Percentiles rank a stretch among this genome's conserved stretches.
These are phyloP conservation scores for Micractinium conductrix DNA, from an alignment of 139 green algal species.

Conservation along the genomic window DNA sequence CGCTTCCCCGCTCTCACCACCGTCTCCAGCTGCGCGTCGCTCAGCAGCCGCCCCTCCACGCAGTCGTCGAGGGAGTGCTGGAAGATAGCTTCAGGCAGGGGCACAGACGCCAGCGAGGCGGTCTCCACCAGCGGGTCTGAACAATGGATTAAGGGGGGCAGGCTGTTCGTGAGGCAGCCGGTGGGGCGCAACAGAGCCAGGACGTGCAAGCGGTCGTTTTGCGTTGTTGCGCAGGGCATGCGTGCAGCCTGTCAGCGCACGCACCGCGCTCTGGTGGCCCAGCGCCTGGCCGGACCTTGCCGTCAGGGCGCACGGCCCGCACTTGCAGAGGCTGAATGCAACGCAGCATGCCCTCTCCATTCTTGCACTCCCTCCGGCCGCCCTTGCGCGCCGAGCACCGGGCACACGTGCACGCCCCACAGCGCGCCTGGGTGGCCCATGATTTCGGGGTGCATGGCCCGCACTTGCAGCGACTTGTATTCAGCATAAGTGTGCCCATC, in stretches of 20 bases:
- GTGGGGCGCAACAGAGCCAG: too few relatives aligned
- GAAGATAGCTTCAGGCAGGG: constrained; percentile 62
- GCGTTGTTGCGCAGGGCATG: too few relatives aligned
- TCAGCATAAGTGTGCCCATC: constrained; percentile 37
- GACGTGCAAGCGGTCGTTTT: too few relatives aligned
- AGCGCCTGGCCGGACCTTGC: too few relatives aligned
- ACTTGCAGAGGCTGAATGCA: too few relatives aligned
- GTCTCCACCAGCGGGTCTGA: constrained; percentile 80
- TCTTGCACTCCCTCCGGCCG: too few relatives aligned
- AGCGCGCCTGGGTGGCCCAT: constrained; percentile 45
- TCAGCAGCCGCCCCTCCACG: constrained; percentile 52
- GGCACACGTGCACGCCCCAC: too few relatives aligned
- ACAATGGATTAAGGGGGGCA: background rate
- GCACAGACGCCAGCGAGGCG: constrained; percentile 64
- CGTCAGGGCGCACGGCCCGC: too few relatives aligned
- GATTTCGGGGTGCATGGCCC: constrained; percentile 21
- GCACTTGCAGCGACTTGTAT: constrained; percentile 35
- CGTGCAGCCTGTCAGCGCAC: too few relatives aligned
- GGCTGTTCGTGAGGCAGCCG: too few relatives aligned
- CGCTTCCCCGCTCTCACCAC: constrained; percentile 7
- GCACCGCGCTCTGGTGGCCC: too few relatives aligned
- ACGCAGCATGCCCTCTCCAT: too few relatives aligned
- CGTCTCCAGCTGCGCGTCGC: constrained; percentile 78
- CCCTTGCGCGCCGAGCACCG: background rate
- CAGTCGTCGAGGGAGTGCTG: constrained; percentile 57